Percentiles rank a stretch among this genome's conserved stretches.
These are phyloP conservation scores for Ophiosphaerella herpotricha DNA, from an alignment of 2,329 filamentous ascomycete species.

Conservation along the genomic window DNA sequence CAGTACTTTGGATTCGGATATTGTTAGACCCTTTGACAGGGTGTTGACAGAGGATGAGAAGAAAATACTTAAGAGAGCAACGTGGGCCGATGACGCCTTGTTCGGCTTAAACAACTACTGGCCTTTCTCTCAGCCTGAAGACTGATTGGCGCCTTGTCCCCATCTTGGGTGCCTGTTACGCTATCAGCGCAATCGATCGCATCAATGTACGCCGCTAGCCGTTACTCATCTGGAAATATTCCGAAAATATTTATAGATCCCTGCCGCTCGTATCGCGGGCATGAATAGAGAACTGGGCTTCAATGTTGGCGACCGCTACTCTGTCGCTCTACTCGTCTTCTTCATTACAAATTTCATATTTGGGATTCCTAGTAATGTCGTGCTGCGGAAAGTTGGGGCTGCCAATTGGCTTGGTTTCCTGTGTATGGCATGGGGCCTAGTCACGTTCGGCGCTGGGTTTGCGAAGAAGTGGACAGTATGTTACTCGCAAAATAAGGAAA, in stretches of 20 bases:
- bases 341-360: constrained; percentile 59
- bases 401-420: constrained; percentile 28
- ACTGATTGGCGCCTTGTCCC: constrained; percentile 33
- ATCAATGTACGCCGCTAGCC: constrained; percentile 16
- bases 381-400: constrained; percentile 46
- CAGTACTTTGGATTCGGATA: constrained; percentile 11
- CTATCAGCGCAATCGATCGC: constrained; percentile 26
- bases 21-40: neutral
- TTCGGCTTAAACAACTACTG: neutral
- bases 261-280: constrained; percentile 47
- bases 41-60: constrained; percentile 11
- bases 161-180: constrained; percentile 31
- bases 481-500: neutral
- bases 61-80: constrained; percentile 18
- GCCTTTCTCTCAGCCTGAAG: constrained; percentile 28
- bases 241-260: constrained; percentile 7
- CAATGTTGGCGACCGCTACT: constrained; percentile 51
- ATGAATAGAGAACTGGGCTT: constrained; percentile 53
- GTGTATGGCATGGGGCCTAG: constrained; percentile 25
- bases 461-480: constrained; percentile 20
- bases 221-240: neutral
- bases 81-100: constrained; percentile 4
- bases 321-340: constrained; percentile 56
- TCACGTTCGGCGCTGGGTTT: constrained; percentile 22
- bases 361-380: constrained; percentile 57